Percentiles rank a stretch among this genome's conserved stretches.
Conservation (phyloP, 176 grass and related monocot genomes). For the Aegilops umbellulata region DNA sequence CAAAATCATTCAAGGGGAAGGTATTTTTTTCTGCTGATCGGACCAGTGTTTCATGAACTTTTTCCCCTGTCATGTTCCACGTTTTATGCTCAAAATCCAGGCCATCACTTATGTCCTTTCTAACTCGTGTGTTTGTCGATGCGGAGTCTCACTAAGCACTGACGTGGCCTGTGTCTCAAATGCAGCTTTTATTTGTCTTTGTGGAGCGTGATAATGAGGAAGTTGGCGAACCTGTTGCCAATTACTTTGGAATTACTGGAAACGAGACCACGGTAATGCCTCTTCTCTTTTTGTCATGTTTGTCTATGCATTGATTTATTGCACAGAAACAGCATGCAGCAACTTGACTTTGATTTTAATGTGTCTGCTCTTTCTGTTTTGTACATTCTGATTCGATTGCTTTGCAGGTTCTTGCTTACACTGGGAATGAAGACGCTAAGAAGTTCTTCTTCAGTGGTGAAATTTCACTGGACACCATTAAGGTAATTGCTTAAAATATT, state of each 20-base stretch:
- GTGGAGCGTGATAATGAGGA: conserved; percentile 85
- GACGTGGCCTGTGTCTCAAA: neutral
- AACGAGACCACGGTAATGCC: conserved; percentile 61
- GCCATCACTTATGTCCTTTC: neutral
- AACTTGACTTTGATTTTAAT: neutral
- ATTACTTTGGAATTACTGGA: conserved; percentile 86
- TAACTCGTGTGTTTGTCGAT: neutral
- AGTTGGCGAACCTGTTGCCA: conserved; percentile 81
- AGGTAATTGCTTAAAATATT: conserved; percentile 46
- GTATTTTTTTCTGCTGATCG: conserved; percentile 38
- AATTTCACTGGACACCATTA: conserved; percentile 52
- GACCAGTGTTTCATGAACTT: neutral
- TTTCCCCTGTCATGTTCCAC: neutral
- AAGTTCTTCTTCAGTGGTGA: conserved; percentile 77
- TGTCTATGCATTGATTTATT: neutral
- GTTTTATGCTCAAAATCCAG: neutral
- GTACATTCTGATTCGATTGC: neutral
- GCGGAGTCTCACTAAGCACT: neutral
- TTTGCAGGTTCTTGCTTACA: conserved; percentile 87
- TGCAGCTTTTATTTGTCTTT: conserved; percentile 89
- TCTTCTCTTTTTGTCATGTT: neutral
- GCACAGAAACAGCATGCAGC: neutral
- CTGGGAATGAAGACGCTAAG: conserved; percentile 86
- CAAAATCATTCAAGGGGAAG: conserved; percentile 91
- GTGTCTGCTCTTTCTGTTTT: neutral